Base-by-base conservation (phyloP, 2,329 filamentous ascomycete species). In the Penicillium brevicompactum region DNA sequence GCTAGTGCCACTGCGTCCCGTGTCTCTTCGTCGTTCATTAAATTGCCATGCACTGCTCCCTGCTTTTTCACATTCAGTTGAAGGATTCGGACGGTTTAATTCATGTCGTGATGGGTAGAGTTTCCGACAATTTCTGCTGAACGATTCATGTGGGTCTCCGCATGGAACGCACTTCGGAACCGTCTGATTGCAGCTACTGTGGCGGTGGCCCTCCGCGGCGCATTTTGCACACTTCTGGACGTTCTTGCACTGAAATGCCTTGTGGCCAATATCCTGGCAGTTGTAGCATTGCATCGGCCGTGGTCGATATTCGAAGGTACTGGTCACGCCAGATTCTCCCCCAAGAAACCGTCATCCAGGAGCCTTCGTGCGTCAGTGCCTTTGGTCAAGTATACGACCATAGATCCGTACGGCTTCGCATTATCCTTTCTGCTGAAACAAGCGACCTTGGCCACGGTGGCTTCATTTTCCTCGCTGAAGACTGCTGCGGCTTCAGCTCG, bases 241-340 rank as follows among this genome's bases (percentile, higher is more conserved):
- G 18, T 69, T 70, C 37, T 57, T 41, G 11, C 24, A 49, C 5
- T 49, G 37, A 22, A 49, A 48, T 40, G 21, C 46, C 32, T 47
- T 47, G 9, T 47, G 14, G 0, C 46, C 32, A n/a, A 47, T 47
- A 7, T 38, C 32, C 9, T 47, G 32, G 32, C 62, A 72, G 32
- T 70, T 70, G 46, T 68, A 72, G 49, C 57, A 73, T 62, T 71
- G 58, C 30, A 60, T 55, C 32, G 63, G 65, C 51, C 58, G 55
- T 32, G 50, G 55, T 46, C 63, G 60, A 51, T 59, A 44, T 51
- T 65, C 45, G 37, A 65, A 63, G 59, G 30, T 31, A 18, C 58
- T 60, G 5, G 57, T 63, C 37, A 55, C 22, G 11, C 58, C 56
- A 8, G 62, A 64, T 61, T n/a, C n/a, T 52, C 59, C 55, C 21